Percentiles rank a stretch among this genome's conserved stretches.
Conservation (phyloP, 2,329 filamentous ascomycete species). For the Fonsecaea monophora region DNA sequence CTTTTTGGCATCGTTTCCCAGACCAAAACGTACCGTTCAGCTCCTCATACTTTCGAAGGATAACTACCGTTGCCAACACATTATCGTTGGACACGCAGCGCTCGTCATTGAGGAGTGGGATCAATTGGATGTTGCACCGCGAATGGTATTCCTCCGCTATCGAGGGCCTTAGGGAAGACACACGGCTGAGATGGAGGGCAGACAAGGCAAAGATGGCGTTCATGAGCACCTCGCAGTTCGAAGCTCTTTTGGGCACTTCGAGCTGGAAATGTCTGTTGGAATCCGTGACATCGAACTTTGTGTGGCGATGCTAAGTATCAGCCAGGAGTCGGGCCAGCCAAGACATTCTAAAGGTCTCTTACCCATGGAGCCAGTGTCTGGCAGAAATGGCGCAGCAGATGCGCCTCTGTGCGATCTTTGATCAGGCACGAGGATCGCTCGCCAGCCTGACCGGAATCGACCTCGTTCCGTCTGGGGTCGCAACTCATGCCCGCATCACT, state of each 20-base stretch:
- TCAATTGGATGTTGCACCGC: background rate
- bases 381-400: background rate
- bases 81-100: background rate
- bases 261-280: background rate
- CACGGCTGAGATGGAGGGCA: background rate
- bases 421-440: background rate
- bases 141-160: background rate
- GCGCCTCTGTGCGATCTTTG: background rate
- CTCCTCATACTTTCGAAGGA: background rate
- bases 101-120: background rate
- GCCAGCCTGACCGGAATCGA: background rate
- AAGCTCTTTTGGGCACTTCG: background rate
- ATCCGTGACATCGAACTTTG: background rate
- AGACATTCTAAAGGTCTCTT: background rate
- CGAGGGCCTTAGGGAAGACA: background rate
- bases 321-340: no score
- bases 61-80: background rate
- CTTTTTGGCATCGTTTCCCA: background rate
- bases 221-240: background rate
- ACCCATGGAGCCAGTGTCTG: background rate
- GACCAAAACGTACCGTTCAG: background rate
- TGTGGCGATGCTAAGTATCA: no score
- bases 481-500: background rate
- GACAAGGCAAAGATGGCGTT: background rate
- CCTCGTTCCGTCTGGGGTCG: background rate